Conservation (phyloP, 805 yeast species). For the Yamadazyma endophytica region DNA sequence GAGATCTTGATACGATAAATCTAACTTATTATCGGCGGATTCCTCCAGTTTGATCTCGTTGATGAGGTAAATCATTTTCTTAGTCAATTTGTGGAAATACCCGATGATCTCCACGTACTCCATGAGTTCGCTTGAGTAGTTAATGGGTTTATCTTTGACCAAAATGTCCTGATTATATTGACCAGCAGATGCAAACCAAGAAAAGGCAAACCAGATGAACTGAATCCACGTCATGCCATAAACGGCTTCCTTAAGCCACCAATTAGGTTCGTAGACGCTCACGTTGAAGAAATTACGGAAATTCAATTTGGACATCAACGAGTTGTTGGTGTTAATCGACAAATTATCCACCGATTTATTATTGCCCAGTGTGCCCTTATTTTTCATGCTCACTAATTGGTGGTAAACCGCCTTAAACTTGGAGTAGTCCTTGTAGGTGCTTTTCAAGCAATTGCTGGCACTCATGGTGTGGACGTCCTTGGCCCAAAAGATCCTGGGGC, state of each 20-base stretch:
- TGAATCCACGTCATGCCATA: constrained; percentile 55
- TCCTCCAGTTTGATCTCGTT: constrained; percentile 33
- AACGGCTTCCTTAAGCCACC: constrained; percentile 42
- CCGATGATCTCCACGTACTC: constrained; percentile 26
- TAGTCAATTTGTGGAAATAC: constrained; percentile 35
- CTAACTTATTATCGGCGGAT: constrained; percentile 14
- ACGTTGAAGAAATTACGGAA: constrained; percentile 6
- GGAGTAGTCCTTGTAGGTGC: constrained; percentile 34
- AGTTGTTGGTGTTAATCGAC: constrained; percentile 23
- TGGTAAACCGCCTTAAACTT: constrained; percentile 32
- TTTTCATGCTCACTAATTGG: constrained; percentile 10
- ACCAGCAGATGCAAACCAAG: constrained; percentile 91
- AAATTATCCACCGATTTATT: constrained; percentile 10
- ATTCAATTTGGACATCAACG: constrained; percentile 13
- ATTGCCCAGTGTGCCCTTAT: constrained; percentile 1
- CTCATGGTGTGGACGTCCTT: constrained; percentile 2
- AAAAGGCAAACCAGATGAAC: constrained; percentile 61
- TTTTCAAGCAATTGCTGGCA: constrained; percentile 12
- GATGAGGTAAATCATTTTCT: constrained; percentile 32
- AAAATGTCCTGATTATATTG: constrained; percentile 27
- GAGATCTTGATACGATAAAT: constrained; percentile 38
- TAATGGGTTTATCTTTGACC: neutral
- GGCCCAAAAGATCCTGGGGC: constrained; percentile 7
- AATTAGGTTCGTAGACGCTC: constrained; percentile 24
- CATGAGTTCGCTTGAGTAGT: constrained; percentile 1